Evolutionary conservation across 345 rosid genomes (phyloP).

Genomic region (Salix koriyanagi): DNA sequence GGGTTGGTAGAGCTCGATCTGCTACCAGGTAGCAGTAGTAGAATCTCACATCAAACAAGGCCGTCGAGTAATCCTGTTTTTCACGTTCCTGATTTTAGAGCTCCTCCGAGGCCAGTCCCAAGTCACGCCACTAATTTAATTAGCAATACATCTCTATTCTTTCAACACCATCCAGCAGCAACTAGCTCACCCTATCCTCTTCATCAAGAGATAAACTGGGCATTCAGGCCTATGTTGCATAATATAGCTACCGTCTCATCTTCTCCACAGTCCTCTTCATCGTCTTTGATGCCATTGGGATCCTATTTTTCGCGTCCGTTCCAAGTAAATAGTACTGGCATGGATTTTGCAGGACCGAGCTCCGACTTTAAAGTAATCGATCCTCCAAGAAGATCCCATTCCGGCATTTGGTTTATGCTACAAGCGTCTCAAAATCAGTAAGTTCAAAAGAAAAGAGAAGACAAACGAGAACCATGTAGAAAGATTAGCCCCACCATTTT

Average conservation of each 20-base stretch:
- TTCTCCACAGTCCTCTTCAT: constrained; percentile 34
- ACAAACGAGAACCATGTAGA: not conserved
- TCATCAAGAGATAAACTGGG: constrained; percentile 58
- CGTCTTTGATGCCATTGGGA: constrained; percentile 54
- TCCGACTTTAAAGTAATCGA: constrained; percentile 64
- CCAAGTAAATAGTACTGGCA: constrained; percentile 43
- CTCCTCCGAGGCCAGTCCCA: constrained; percentile 27
- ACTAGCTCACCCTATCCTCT: constrained; percentile 42
- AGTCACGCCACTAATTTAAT: constrained; percentile 8
- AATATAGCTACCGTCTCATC: constrained; percentile 37
- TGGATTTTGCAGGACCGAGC: constrained; percentile 59
- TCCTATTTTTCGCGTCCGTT: constrained; percentile 55
- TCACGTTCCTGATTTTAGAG: constrained; percentile 34
- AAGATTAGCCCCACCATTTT: not conserved
- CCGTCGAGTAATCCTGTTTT: constrained; percentile 30
- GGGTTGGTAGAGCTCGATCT: constrained; percentile 66
- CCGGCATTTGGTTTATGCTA: constrained; percentile 94
- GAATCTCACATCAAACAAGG: constrained; percentile 17
- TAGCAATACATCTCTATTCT: constrained; percentile 29
- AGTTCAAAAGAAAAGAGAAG: constrained; percentile 26
- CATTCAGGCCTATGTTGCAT: constrained; percentile 51
- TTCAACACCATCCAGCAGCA: constrained; percentile 43
- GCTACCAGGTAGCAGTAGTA: constrained; percentile 32
- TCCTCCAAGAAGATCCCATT: constrained; percentile 74
- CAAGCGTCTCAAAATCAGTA: constrained; percentile 94